These are phyloP conservation scores for Haplosporangium sp. DNA, from an alignment of 371 early-diverging fungal genomes.

Conservation along the genomic window DNA sequence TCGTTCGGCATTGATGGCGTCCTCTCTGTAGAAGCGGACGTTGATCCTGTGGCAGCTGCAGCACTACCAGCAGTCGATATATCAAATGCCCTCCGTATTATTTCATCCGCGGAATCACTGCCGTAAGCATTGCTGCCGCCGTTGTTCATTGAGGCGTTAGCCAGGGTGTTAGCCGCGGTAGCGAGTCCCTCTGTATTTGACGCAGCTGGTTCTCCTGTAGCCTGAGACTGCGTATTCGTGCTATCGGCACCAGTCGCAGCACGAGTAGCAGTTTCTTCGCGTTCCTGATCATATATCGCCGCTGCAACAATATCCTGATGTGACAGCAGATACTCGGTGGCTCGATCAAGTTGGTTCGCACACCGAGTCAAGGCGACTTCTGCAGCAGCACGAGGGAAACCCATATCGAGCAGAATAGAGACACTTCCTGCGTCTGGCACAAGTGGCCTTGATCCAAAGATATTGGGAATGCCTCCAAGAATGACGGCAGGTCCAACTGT, in stretches of 20 bases:
- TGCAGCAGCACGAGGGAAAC: conserved; percentile 85
- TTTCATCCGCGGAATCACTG: conserved; percentile 24
- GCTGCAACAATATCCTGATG: conserved; percentile 74
- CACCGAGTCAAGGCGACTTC: conserved; percentile 85
- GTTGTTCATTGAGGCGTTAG: neutral
- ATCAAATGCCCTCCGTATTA: conserved; percentile 42
- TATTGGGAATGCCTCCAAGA: conserved; percentile 26
- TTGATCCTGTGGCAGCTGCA: conserved; percentile 13
- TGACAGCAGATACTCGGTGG: conserved; percentile 89
- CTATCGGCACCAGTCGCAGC: conserved; percentile 13
- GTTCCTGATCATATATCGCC: conserved; percentile 42
- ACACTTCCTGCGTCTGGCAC: conserved; percentile 74
- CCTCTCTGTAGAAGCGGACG: conserved; percentile 3
- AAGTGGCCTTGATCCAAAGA: conserved; percentile 53
- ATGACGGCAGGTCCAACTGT: conserved; percentile 27
- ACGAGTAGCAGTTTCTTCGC: conserved; percentile 34
- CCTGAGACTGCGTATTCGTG: neutral
- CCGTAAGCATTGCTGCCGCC: neutral
- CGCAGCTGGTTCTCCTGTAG: conserved; percentile 17
- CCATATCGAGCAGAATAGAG: conserved; percentile 87
- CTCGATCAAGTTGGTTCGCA: conserved; percentile 84
- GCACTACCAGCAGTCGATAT: conserved; percentile 30
- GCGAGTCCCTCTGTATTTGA: conserved; percentile 9
- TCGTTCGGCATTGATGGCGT: conserved; percentile 14
- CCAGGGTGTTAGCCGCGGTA: neutral